Base-by-base conservation (phyloP, 2,329 filamentous ascomycete species). In the Trichophyton simii region DNA sequence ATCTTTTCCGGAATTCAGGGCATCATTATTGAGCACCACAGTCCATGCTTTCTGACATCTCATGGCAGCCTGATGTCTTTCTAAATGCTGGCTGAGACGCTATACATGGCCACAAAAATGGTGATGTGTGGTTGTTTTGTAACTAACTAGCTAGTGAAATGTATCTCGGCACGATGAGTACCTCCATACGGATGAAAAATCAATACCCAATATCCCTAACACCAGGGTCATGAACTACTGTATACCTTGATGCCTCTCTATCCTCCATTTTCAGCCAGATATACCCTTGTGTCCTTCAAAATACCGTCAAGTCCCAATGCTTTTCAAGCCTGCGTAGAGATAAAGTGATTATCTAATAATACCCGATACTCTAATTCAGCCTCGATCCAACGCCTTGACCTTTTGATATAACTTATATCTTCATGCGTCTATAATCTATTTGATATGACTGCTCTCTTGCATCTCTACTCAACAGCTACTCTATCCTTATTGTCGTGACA, bases 321-420 rank as follows among this genome's bases (percentile, higher is more conserved):
- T 28, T 11, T 25, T 15, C 25, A 2, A 15, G 11, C 3, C 3
- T 48, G n/a, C 44, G 46, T 52, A 3, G 22, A 15, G 46, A 52
- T 52, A 52, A 25, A 52, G 46, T 52, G 46, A 52, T 52, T 52
- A 52, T 52, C 46, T 52, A 52, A 52, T 52, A 52, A 52, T 25
- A 31, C 20, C 46, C 46, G 46, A 25, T 28, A 52, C 46, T 28
- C 46, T 52, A 52, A 25, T 52, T 52, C 20, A 52, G 46, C 46
- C 20, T 52, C 20, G 11, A 28, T 52, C 34, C 5, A 13, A 7
- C 25, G 11, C 11, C 11, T 52, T 52, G 46, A 52, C 46, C 9
- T 48, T 48, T 48, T 48, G 44, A 11, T 48, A 11, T 22, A 48
- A 7, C 3, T 20, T 4, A 13, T 48, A 48, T 6, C 41, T n/a